A percentile compares a stretch with the other conserved stretches of the same genome.
Evolutionary conservation across 2,329 filamentous ascomycete species (phyloP).

Genomic region (Fonsecaea pedrosoi): DNA sequence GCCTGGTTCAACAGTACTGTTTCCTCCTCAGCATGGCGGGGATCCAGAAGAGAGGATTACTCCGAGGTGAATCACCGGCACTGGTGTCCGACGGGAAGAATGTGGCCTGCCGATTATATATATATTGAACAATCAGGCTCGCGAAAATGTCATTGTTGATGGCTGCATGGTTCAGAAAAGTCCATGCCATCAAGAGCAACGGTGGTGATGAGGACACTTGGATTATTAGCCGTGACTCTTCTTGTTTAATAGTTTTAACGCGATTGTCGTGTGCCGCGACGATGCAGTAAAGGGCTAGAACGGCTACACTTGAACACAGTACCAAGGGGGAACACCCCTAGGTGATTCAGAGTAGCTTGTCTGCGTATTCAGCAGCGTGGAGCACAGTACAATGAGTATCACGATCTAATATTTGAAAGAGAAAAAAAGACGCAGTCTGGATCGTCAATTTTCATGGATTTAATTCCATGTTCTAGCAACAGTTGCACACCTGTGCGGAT

Average conservation of each 20-base stretch:
- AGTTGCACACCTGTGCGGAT: not conserved
- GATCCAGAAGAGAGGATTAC: not conserved
- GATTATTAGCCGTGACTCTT: not conserved
- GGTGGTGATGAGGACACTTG: not conserved
- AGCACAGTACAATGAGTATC: not conserved
- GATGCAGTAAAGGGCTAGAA: not conserved
- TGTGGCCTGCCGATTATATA: not conserved
- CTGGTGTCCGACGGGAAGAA: not conserved
- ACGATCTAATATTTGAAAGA: not conserved
- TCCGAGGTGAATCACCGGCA: not conserved
- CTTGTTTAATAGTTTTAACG: not conserved
- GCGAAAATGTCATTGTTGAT: not conserved
- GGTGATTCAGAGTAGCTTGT: too few species aligned
- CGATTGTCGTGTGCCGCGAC: not conserved
- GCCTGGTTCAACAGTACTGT: not conserved
- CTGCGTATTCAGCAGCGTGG: too few species aligned
- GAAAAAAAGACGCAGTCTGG: not conserved
- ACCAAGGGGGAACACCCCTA: too few species aligned
- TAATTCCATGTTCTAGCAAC: not conserved
- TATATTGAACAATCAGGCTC: not conserved
- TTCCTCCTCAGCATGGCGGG: not conserved
- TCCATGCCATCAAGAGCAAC: not conserved
- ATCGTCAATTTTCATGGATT: not conserved
- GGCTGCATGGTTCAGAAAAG: not conserved
- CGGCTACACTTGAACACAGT: not conserved